phyloP scores from a whole-genome alignment of 2,329 filamentous ascomycete species.

The Berkeleyomyces basicola region DNA sequence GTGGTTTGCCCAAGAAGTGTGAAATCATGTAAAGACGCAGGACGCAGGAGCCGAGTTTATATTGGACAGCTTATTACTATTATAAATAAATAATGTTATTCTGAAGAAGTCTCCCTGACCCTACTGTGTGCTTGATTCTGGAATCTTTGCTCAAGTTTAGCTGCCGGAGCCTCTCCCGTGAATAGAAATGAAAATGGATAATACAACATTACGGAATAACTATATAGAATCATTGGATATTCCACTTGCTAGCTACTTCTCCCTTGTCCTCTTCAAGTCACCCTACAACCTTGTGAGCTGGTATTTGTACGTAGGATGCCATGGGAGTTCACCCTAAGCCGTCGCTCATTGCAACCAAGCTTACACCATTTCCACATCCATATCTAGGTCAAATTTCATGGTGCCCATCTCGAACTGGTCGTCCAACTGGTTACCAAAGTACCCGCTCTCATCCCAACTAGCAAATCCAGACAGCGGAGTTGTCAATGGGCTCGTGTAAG shows the following conservation, averaged over 20 bases:
- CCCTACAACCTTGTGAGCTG: no score
- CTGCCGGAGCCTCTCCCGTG: no score
- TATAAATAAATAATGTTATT: not conserved
- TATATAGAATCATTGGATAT: no score
- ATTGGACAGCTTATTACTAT: constrained; percentile 11
- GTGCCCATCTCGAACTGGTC: not conserved
- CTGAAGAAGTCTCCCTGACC: not conserved
- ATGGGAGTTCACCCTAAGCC: not conserved
- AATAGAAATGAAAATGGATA: no score
- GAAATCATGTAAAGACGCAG: constrained; percentile 10
- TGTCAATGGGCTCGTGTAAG: not conserved
- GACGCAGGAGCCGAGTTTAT: not conserved
- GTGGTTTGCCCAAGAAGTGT: constrained; percentile 43
- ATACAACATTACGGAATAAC: no score
- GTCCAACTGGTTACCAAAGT: not conserved
- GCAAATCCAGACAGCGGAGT: not conserved
- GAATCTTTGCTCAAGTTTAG: no score
- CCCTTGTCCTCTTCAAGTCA: no score
- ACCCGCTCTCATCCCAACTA: not conserved
- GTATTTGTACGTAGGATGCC: not conserved
- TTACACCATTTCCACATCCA: not conserved
- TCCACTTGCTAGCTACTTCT: no score
- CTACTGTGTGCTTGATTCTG: no score
- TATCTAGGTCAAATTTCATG: not conserved
- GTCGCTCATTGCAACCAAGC: not conserved